phyloP scores from a whole-genome alignment of 805 yeast genomes.

The Saccharomycopsis vini region DNA sequence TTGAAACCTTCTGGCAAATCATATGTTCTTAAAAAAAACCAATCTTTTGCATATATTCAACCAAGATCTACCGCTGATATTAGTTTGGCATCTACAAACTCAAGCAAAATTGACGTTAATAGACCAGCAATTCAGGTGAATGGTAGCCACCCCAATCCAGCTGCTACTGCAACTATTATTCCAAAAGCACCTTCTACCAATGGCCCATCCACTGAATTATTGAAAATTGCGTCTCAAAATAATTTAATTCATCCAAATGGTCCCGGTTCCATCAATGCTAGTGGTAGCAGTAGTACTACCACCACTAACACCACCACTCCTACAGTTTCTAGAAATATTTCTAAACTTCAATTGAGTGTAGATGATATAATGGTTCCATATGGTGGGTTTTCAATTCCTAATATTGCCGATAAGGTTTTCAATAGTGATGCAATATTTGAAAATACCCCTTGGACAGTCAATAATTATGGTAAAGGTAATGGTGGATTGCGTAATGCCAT shows the following conservation, averaged over 20 bases:
- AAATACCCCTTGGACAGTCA: conserved; percentile 64
- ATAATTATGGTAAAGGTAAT: conserved; percentile 66
- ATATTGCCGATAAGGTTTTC: conserved; percentile 37
- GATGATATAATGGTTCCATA: conserved; percentile 42
- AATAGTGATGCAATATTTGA: conserved; percentile 32
- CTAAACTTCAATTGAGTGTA: not conserved
- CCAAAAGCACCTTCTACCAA: not conserved
- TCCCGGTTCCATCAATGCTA: not conserved
- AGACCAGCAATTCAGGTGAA: no score
- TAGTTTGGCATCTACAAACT: not conserved
- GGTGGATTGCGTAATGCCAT: conserved; percentile 86
- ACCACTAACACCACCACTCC: no score
- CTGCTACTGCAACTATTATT: not conserved
- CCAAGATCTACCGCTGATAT: conserved; percentile 16
- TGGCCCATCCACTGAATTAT: not conserved
- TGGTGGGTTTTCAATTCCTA: conserved; percentile 68
- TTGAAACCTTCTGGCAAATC: conserved; percentile 5
- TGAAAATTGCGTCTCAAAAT: conserved; percentile 2
- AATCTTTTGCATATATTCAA: conserved; percentile 17
- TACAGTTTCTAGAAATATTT: not conserved
- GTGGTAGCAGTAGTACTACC: no score
- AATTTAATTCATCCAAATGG: conserved; percentile 38
- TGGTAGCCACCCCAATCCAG: no score
- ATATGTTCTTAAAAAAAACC: conserved; percentile 13
- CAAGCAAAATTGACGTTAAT: no score